These are phyloP conservation scores for Cymbopogon flexuosus DNA, from an alignment of 202 grass and related monocot species.

Conservation along the genomic window DNA sequence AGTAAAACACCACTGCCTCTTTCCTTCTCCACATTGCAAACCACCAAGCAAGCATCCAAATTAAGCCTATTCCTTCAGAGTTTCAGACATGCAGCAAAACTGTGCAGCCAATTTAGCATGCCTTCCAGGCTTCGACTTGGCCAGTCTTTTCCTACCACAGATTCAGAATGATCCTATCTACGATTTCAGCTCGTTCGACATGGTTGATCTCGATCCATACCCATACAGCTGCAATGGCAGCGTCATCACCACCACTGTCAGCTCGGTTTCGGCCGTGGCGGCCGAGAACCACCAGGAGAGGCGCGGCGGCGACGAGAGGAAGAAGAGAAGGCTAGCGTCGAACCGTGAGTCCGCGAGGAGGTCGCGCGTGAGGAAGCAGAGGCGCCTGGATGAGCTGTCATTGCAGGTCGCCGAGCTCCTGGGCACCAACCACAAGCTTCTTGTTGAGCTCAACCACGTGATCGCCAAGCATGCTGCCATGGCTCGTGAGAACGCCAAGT, in stretches of 20 bases:
- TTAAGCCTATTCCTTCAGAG: neutral
- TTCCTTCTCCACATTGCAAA: slow-evolving; percentile 1
- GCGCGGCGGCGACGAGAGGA: slow-evolving; percentile 32
- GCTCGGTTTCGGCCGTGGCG: neutral
- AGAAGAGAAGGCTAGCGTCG: slow-evolving; percentile 44
- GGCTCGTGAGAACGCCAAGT: slow-evolving; percentile 40
- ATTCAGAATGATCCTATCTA: neutral
- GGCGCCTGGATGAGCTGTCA: slow-evolving; percentile 42
- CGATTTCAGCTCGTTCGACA: slow-evolving; percentile 1
- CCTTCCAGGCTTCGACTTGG: slow-evolving; percentile 10
- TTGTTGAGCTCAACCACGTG: slow-evolving; percentile 43
- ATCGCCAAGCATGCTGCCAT: slow-evolving; percentile 18
- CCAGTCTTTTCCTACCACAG: slow-evolving; percentile 25
- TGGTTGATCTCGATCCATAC: slow-evolving; percentile 5
- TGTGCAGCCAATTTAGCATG: slow-evolving; percentile 24
- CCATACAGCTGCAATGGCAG: slow-evolving; percentile 20
- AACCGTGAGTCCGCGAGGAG: slow-evolving; percentile 60
- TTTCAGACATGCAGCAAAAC: slow-evolving; percentile 30
- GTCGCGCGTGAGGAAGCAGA: slow-evolving; percentile 57
- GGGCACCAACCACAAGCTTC: slow-evolving; percentile 30
- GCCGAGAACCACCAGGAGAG: neutral
- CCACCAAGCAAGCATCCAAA: neutral
- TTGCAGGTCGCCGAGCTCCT: slow-evolving; percentile 24
- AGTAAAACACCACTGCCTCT: neutral
- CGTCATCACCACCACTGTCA: neutral